A percentile compares a stretch with the other conserved stretches of the same genome.
phyloP scores from a whole-genome alignment of 768 basidiomycete genomes.

The Dacryopinax spathularia region DNA sequence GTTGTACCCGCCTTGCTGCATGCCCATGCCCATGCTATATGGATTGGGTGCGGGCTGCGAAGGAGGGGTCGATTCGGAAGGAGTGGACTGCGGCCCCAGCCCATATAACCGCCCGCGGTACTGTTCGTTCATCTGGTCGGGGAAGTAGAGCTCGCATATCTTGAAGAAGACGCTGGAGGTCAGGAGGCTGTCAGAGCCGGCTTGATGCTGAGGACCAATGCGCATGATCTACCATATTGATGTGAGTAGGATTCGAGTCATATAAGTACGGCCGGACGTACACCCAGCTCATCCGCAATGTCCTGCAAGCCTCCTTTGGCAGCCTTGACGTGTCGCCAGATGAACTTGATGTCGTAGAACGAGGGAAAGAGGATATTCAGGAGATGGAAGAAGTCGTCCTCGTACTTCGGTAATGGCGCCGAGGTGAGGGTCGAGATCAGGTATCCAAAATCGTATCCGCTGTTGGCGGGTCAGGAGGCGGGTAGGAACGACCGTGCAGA shows the following conservation, averaged over 20 bases:
- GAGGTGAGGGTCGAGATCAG: slow-evolving; percentile 80
- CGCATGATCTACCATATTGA: slow-evolving; percentile 51
- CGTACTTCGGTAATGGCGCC: slow-evolving; percentile 71
- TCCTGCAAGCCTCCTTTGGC: slow-evolving; percentile 85
- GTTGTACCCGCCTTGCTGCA: background rate
- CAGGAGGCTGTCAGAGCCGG: slow-evolving; percentile 91
- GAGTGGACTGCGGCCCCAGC: background rate
- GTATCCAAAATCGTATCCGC: slow-evolving; percentile 98
- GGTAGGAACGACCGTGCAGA: background rate
- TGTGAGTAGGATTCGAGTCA: background rate
- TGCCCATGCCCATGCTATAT: background rate
- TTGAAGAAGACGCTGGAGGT: slow-evolving; percentile 93
- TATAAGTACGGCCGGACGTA: slow-evolving; percentile 29
- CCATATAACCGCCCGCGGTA: slow-evolving; percentile 18
- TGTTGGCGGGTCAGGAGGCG: slow-evolving; percentile 21
- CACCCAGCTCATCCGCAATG: slow-evolving; percentile 88
- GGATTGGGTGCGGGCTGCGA: background rate
- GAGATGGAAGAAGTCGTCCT: slow-evolving; percentile 79
- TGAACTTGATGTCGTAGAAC: slow-evolving; percentile 94
- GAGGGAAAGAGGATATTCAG: slow-evolving; percentile 87
- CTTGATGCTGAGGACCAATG: slow-evolving; percentile 85
- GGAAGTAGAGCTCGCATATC: slow-evolving; percentile 84
- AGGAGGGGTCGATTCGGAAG: background rate
- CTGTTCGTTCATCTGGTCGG: slow-evolving; percentile 65
- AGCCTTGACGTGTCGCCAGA: slow-evolving; percentile 75